phyloP scores from a whole-genome alignment of 1,284 basidiomycete genomes.

The Amylostereum areolatum region DNA sequence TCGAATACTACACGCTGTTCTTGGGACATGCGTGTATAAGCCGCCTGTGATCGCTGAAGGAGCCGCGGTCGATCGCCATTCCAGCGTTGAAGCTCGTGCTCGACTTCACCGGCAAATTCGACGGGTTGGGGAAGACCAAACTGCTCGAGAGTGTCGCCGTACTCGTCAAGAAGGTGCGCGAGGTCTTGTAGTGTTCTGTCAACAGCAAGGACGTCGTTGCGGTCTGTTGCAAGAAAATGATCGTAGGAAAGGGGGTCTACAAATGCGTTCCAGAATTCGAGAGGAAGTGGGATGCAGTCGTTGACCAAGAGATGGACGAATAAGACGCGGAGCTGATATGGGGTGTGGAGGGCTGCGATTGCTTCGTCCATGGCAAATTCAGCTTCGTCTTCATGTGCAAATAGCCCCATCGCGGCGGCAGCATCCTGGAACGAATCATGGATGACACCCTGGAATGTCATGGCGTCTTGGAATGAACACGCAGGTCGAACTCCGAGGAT shows the following conservation, averaged over 20 bases:
- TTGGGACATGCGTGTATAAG: too few relatives aligned
- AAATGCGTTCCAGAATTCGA: slow-evolving; percentile 12
- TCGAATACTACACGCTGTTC: neutral
- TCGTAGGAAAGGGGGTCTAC: slow-evolving; percentile 4
- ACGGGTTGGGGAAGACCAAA: too few relatives aligned
- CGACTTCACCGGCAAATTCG: too few relatives aligned
- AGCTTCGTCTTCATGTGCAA: slow-evolving; percentile 19
- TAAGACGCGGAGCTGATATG: slow-evolving; percentile 15
- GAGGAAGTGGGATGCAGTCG: slow-evolving; percentile 11
- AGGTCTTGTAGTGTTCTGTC: slow-evolving; percentile 20
- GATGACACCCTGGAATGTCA: slow-evolving; percentile 15
- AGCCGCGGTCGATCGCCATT: too few relatives aligned
- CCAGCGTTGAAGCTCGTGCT: too few relatives aligned
- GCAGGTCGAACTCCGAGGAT: slow-evolving; percentile 19
- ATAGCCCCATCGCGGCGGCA: slow-evolving; percentile 21
- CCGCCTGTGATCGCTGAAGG: too few relatives aligned
- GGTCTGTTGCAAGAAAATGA: slow-evolving; percentile 1
- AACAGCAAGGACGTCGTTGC: slow-evolving; percentile 6
- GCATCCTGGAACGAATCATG: slow-evolving; percentile 23
- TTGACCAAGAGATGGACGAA: slow-evolving; percentile 17
- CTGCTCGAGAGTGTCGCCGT: too few relatives aligned
- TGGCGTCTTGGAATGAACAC: slow-evolving; percentile 17
- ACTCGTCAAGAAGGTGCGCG: slow-evolving; percentile 16
- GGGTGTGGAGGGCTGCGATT: slow-evolving; percentile 11
- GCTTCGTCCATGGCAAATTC: slow-evolving; percentile 16